Conservation (phyloP, 345 rosid genomes). For the Euphorbia lathyris region DNA sequence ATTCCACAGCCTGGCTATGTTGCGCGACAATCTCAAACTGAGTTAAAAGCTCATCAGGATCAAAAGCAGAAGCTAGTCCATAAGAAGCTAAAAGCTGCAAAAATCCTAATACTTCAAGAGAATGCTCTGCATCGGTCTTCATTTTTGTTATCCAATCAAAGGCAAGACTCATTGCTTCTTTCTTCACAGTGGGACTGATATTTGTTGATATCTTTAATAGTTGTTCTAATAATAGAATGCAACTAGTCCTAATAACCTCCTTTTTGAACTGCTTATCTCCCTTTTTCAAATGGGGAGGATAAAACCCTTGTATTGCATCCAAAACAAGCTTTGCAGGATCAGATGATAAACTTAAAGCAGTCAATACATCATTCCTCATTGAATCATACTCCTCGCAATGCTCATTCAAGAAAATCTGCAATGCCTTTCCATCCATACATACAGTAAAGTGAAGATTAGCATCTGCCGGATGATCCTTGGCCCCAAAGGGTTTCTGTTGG, state of each 20-base stretch:
- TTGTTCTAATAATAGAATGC: constrained; percentile 47
- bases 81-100: constrained; percentile 41
- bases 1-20: constrained; percentile 25
- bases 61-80: constrained; percentile 29
- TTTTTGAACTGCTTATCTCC: constrained; percentile 27
- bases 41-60: constrained; percentile 29
- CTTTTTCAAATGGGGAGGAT: constrained; percentile 31
- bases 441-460: constrained; percentile 11
- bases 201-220: constrained; percentile 37
- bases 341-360: constrained; percentile 26
- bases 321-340: constrained; percentile 63
- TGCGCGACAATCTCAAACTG: constrained; percentile 26
- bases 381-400: constrained; percentile 28
- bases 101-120: constrained; percentile 32
- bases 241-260: constrained; percentile 36
- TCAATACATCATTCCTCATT: constrained; percentile 27
- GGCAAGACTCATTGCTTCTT: constrained; percentile 41
- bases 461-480: background rate
- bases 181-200: constrained; percentile 27
- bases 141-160: constrained; percentile 27
- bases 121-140: constrained; percentile 19
- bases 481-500: background rate
- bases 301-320: constrained; percentile 49
- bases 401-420: constrained; percentile 50
- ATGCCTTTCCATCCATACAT: constrained; percentile 33